These are phyloP conservation scores for Malus sylvestris DNA, from an alignment of 306 rosid genomes.

Conservation along the genomic window DNA sequence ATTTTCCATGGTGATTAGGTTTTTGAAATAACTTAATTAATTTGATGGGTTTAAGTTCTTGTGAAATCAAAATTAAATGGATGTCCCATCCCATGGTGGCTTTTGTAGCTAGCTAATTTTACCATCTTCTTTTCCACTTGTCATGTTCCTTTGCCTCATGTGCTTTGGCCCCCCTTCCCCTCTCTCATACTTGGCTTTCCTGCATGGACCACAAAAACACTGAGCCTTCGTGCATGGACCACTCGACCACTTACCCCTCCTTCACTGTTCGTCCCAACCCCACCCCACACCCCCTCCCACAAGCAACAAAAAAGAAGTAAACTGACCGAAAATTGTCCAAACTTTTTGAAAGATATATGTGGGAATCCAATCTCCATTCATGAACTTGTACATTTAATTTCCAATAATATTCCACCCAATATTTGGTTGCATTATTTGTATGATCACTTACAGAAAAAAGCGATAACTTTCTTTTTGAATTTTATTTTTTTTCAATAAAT, in stretches of 20 bases:
- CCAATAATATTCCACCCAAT: not conserved
- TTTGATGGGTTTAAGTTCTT: not conserved
- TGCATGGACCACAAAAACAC: conserved; percentile 77
- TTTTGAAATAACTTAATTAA: not conserved
- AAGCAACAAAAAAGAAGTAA: not conserved
- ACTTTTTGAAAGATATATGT: not conserved
- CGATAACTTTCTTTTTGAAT: too few relatives aligned
- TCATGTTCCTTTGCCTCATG: not conserved
- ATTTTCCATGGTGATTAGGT: not conserved
- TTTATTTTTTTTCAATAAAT: too few relatives aligned
- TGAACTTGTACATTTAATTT: not conserved
- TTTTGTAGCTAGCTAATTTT: not conserved
- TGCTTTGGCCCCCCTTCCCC: not conserved
- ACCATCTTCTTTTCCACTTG: not conserved
- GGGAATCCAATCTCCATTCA: not conserved
- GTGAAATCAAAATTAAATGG: too few relatives aligned
- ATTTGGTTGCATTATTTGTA: not conserved
- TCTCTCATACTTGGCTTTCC: conserved; percentile 23
- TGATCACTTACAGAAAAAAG: too few relatives aligned
- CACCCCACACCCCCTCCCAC: conserved; percentile 22
- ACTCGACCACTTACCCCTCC: conserved; percentile 37
- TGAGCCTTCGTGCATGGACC: conserved; percentile 40
- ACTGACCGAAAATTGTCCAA: not conserved
- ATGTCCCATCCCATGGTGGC: not conserved
- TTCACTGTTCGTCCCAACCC: conserved; percentile 11